These are phyloP conservation scores for Theobroma cacao DNA, from an alignment of 345 rosid genomes.

Conservation along the genomic window DNA sequence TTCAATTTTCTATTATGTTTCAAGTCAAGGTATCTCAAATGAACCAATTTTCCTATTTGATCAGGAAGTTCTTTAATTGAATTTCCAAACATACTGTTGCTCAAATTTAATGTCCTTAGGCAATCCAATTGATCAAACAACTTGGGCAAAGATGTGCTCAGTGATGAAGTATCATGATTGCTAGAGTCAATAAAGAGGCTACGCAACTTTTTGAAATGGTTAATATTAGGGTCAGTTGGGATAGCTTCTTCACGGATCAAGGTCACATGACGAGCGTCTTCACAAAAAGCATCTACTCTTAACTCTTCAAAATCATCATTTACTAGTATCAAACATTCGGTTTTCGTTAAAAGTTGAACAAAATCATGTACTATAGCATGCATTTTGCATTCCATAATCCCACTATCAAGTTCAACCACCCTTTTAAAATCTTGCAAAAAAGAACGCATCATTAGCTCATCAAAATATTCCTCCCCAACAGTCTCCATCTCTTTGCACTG, in stretches of 20 bases:
- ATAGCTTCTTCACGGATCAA: not conserved
- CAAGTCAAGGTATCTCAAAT: conserved; percentile 12
- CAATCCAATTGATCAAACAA: not conserved
- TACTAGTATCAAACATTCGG: not conserved
- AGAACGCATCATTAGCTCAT: conserved; percentile 12
- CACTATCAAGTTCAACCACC: not conserved
- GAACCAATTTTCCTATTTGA: conserved; percentile 1
- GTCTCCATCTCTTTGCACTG: conserved; percentile 3
- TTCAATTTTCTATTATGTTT: not conserved
- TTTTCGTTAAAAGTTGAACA: not conserved
- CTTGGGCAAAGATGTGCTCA: not conserved
- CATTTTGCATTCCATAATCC: not conserved
- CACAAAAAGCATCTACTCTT: not conserved
- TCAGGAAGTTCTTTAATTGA: conserved; percentile 3
- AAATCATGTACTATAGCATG: conserved; percentile 12
- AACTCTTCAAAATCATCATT: not conserved
- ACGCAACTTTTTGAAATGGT: not conserved
- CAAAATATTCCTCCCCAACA: conserved; percentile 12
- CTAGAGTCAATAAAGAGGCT: conserved; percentile 1
- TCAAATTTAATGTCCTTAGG: conserved; percentile 11
- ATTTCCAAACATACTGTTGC: not conserved
- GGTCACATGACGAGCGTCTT: not conserved
- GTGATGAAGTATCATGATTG: not conserved
- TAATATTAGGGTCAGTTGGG: not conserved
- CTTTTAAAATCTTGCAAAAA: not conserved